Evolutionary conservation across 208 protist genomes (phyloP).

Genomic region (Zelonia costaricensis): DNA sequence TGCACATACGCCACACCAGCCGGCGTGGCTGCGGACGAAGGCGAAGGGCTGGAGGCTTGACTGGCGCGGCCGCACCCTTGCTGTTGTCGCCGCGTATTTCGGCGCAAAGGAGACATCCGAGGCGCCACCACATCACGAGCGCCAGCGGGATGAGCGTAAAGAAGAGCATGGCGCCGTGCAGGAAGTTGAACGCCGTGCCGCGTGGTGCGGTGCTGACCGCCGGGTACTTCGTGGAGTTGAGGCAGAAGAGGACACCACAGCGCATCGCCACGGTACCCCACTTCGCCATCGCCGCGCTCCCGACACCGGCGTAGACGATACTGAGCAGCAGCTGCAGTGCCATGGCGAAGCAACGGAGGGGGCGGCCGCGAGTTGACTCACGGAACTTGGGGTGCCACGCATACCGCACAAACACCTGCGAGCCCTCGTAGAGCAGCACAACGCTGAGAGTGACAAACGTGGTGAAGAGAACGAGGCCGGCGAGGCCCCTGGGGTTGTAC

Average conservation of each 20-base stretch:
- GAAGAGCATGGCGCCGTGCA: slow-evolving; percentile 22
- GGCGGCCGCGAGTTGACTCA: not conserved
- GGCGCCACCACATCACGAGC: slow-evolving; percentile 17
- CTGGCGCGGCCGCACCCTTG: too few species aligned
- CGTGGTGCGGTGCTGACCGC: not conserved
- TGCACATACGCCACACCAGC: too few species aligned
- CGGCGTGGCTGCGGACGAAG: too few species aligned
- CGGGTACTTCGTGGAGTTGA: slow-evolving; percentile 16
- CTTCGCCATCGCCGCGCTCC: slow-evolving; percentile 3
- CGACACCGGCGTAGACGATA: slow-evolving; percentile 12
- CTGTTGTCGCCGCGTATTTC: too few species aligned
- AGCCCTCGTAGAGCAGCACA: slow-evolving; percentile 7
- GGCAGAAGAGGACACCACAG: slow-evolving; percentile 40
- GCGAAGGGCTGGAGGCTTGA: too few species aligned
- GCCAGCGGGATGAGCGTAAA: slow-evolving; percentile 31
- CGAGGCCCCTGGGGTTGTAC: slow-evolving; percentile 9
- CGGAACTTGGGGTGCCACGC: not conserved
- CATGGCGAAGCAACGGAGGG: not conserved
- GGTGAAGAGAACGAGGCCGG: slow-evolving; percentile 8
- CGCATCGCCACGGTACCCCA: slow-evolving; percentile 25
- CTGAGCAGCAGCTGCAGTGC: slow-evolving; percentile 4
- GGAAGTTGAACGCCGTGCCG: slow-evolving; percentile 24
- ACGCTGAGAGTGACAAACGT: slow-evolving; percentile 1
- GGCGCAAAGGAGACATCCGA: too few species aligned
- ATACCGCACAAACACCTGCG: slow-evolving; percentile 18